These are phyloP conservation scores for Camellia lanceoleosa DNA, from an alignment of 148 eudicot species.

Conservation along the genomic window DNA sequence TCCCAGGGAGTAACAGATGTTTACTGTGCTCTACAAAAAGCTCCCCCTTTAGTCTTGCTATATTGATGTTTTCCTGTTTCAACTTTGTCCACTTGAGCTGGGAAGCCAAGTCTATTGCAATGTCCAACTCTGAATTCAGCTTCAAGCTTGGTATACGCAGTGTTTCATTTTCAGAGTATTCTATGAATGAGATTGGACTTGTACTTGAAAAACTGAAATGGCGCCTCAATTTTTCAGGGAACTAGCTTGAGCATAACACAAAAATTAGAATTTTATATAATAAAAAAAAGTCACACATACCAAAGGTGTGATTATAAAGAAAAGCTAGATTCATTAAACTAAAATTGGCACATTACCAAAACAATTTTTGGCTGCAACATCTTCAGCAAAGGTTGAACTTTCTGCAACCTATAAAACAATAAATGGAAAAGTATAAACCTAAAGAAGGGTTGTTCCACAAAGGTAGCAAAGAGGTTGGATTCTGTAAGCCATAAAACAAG, in stretches of 20 bases:
- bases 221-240: constrained; percentile 52
- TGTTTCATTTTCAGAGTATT: constrained; percentile 45
- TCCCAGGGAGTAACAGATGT: constrained; percentile 31
- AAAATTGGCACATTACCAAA: constrained; percentile 41
- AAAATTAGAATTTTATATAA: not conserved
- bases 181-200: constrained; percentile 29
- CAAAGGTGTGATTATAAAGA: not conserved
- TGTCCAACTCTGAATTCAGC: constrained; percentile 41
- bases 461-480: not conserved
- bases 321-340: not conserved
- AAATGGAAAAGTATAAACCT: not conserved
- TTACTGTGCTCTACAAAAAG: constrained; percentile 54
- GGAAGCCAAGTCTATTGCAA: constrained; percentile 53
- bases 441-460: not conserved
- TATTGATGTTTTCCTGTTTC: constrained; percentile 30
- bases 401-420: constrained; percentile 45
- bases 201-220: constrained; percentile 21
- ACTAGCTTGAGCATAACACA: constrained; percentile 34
- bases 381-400: constrained; percentile 52
- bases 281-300: not conserved
- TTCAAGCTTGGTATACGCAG: constrained; percentile 45
- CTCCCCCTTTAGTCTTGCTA: constrained; percentile 67
- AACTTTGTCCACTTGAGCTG: constrained; percentile 41
- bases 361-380: constrained; percentile 57
- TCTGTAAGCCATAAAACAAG: not conserved